Percentiles rank a stretch among this genome's conserved stretches.
phyloP scores from a whole-genome alignment of 495 filamentous ascomycete species.

The Physcia stellaris region DNA sequence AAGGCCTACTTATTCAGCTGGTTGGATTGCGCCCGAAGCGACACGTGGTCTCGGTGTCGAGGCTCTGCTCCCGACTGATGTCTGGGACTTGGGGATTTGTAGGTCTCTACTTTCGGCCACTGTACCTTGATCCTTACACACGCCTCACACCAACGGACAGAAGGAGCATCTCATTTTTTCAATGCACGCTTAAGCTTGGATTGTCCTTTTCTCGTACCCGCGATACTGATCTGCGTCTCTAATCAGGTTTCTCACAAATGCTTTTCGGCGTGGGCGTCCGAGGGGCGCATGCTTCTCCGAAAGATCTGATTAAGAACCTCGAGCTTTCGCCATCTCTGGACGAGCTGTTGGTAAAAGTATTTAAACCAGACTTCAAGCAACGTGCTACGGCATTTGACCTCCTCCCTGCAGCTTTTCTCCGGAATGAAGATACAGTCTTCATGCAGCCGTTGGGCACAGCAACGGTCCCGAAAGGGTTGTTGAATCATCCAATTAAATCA shows the following conservation, averaged over 20 bases:
- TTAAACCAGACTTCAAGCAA: conserved; percentile 69
- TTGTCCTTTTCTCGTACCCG: too few relatives aligned
- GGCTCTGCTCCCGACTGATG: conserved; percentile 58
- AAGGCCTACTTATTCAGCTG: conserved; percentile 42
- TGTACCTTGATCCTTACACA: too few relatives aligned
- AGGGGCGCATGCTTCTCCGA: conserved; percentile 65
- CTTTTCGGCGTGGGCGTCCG: conserved; percentile 70
- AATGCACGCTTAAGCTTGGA: too few relatives aligned
- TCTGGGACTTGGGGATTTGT: conserved; percentile 94
- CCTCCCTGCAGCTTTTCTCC: conserved; percentile 75
- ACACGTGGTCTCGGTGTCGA: conserved; percentile 38
- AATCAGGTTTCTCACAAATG: conserved; percentile 83
- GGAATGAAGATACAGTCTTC: conserved; percentile 35
- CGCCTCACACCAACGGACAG: too few relatives aligned
- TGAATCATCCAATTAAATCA: conserved; percentile 27
- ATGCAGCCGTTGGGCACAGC: conserved; percentile 9
- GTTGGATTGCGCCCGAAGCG: conserved; percentile 75
- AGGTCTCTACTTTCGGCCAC: too few relatives aligned
- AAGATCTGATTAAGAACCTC: conserved; percentile 44
- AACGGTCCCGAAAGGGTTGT: conserved; percentile 16
- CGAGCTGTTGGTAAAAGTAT: conserved; percentile 70
- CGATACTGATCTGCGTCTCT: too few relatives aligned
- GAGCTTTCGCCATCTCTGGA: conserved; percentile 60
- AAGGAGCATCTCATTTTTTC: too few relatives aligned
- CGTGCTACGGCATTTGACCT: conserved; percentile 82